Base-by-base conservation (phyloP, 2,329 filamentous ascomycete genomes). In the Paramyrothecium sp. region DNA sequence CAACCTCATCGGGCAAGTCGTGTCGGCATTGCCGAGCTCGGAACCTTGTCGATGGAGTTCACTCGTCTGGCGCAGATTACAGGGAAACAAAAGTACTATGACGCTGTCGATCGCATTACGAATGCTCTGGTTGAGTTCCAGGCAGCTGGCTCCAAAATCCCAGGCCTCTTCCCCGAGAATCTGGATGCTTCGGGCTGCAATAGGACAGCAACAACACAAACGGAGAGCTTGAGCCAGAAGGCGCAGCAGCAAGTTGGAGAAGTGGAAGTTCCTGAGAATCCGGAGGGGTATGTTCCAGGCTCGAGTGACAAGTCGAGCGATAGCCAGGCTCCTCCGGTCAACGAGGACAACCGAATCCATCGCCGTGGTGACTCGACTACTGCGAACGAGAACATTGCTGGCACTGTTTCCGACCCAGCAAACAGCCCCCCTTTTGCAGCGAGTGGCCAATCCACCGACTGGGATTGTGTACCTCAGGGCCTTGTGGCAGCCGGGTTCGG, bases 31-130 rank as follows among this genome's bases (percentile, higher is more conserved):
- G 86, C 86, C n/a, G 91, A 95, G 72, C 72, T 95, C 33, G 93
- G 89, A 2, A 91, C 90, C 12, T 77, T 97, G 60, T 88, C 88
- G 10, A 81, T 97, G 79, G 93, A 97, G 71, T 97, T 97, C 71
- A 97, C 92, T 1, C 85, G 92, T 17, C 81, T 97, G 49, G 90
- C 92, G 10, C 93, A 97, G 72, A 78, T 97, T 61, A 97, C 93
- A 0, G 85, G 86, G 57, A 80, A 94, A 58, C 75, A 88, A 63
- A 92, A 88, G 70, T 97, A 96, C 74, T 97, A 96, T 69, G 93
- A 97, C 74, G 92, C 92, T 17, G 81, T 97, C 59, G 90, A 91
- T 52, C 88, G 92, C 58, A 90, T 97, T 65, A 96, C 91, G 19
- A 81, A 96, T 68, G 88, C 88, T 8, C 81, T 97, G 23, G 84